phyloP scores from a whole-genome alignment of 495 filamentous ascomycete genomes.

The Lepraria neglecta region DNA sequence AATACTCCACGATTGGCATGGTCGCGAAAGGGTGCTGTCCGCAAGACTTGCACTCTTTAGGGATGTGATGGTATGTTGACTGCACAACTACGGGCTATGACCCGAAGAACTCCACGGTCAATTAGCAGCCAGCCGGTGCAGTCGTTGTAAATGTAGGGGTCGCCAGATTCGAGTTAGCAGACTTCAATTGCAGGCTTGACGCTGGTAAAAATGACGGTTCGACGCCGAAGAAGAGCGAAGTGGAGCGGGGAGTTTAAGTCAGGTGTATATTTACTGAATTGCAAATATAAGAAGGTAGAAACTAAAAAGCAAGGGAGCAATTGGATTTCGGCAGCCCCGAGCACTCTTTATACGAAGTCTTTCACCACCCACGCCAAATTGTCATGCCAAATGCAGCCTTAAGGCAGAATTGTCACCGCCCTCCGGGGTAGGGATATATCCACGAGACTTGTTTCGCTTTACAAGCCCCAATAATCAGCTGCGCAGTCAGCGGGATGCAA shows the following conservation, averaged over 20 bases:
- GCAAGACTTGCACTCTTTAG: background rate
- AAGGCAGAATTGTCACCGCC: conserved; percentile 5
- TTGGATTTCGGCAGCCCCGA: background rate
- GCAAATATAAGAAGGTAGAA: too few species aligned
- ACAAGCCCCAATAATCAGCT: background rate
- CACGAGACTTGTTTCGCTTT: too few species aligned
- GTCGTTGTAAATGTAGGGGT: too few species aligned
- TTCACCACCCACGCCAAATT: conserved; percentile 1
- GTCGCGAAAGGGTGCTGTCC: background rate
- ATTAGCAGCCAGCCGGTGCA: too few species aligned
- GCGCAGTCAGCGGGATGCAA: background rate
- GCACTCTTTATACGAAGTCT: conserved; percentile 2
- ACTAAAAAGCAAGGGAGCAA: background rate
- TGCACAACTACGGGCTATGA: too few species aligned
- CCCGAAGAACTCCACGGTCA: too few species aligned
- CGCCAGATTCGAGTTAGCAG: too few species aligned
- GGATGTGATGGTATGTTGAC: too few species aligned
- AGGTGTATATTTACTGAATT: background rate
- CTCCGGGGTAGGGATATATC: background rate
- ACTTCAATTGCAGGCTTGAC: too few species aligned
- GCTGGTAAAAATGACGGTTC: too few species aligned
- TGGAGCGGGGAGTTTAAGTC: background rate
- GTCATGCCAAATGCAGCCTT: too few species aligned
- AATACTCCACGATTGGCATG: conserved; percentile 4
- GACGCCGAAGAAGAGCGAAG: conserved; percentile 3